Evolutionary conservation across 2,329 filamentous ascomycete genomes (phyloP), one percentile per base, ranked within the genome.

Genomic region (Talaromyces sp.): DNA sequence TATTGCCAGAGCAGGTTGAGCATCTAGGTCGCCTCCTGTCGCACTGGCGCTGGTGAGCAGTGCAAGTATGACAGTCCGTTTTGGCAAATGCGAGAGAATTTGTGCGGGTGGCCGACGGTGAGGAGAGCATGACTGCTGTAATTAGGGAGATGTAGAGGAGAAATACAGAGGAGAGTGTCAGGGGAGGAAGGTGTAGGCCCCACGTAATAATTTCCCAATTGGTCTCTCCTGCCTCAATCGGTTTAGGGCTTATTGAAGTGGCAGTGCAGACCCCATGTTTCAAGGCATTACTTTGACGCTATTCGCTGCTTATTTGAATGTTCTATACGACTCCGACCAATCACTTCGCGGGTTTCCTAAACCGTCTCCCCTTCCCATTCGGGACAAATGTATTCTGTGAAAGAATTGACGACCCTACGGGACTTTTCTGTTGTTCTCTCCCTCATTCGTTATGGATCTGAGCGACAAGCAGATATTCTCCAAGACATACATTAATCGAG

Each of bases 21-120:
- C 61, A 65, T 58, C 44, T 65, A 33, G 61, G 63, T 18, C 50
- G 64, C 48, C 55, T 61, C 23, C 58, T 61, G 16, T 61, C 58
- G 23, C 58, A 61, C 14, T 37, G 35, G 18, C 48, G 58, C 37
- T 33, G 46, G 35, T 61, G 48, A 21, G 58, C 46, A n/a, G 58
- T 31, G 23, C 58, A 61, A 40, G 58, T 61, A 52, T 61, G 58
- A n/a, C 58, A 61, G 16, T 61, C 58, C 21, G 58, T 55, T 55
- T 55, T 61, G 23, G 58, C 58, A 44, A 61, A 61, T 28, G 58
- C 58, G 14, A 61, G 46, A 21, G 58, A 61, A 6, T 61, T 61
- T 40, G 58, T 61, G 58, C 58, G 58, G 12, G 25, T 14, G 5
- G 16, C 44, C 7, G 48, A 35, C 7, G 48, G 33, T 31, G 55